A percentile compares a stretch with the other conserved stretches of the same genome.
Evolutionary conservation across 352 stramenopile species (phyloP).

Genomic region (Globisporangium mamillatum): DNA sequence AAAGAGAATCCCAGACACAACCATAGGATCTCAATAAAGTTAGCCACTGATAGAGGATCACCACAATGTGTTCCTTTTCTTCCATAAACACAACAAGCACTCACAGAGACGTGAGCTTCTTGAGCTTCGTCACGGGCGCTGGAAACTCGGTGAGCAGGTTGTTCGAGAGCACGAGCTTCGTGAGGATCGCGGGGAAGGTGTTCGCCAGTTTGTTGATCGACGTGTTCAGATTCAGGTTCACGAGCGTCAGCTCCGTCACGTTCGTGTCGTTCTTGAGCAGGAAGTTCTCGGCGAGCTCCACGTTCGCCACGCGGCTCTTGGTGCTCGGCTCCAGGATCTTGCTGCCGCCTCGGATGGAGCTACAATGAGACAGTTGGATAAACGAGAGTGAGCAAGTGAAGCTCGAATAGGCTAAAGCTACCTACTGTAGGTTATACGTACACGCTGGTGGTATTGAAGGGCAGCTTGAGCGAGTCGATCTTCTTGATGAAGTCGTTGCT

Average conservation of each 20-base stretch:
- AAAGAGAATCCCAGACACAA: neutral
- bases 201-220: neutral
- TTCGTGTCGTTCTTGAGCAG: conserved; percentile 5
- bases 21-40: neutral
- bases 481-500: conserved; percentile 5
- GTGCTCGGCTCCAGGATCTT: conserved; percentile 1
- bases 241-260: conserved; percentile 5
- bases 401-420: neutral
- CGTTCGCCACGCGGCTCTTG: neutral
- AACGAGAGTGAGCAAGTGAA: neutral
- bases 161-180: conserved; percentile 7
- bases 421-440: neutral
- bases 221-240: conserved; percentile 3
- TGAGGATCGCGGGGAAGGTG: neutral
- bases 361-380: neutral
- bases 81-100: neutral
- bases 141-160: conserved; percentile 2
- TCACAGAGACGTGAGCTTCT: neutral
- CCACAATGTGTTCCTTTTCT: neutral
- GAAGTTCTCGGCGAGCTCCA: neutral
- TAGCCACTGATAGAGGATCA: neutral
- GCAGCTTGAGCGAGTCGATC: neutral
- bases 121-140: neutral
- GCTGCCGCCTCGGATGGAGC: neutral
- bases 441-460: conserved; percentile 1